Evolutionary conservation across 805 yeast genomes (phyloP).

Genomic region (Ogataea pignaliae): DNA sequence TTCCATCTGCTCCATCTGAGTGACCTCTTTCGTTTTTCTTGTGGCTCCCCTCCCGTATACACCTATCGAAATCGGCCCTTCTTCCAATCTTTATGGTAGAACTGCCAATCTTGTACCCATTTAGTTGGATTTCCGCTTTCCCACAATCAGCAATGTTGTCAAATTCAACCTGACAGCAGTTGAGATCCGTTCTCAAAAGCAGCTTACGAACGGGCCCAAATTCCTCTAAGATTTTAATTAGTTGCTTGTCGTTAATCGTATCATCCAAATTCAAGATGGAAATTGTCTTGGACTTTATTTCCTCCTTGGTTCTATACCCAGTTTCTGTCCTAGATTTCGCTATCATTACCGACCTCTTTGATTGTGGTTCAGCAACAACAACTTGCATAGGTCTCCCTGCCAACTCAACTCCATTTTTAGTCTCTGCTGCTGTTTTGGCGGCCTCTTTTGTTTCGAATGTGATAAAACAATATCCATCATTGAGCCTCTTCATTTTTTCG

Average conservation of each 20-base stretch:
- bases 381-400: slow-evolving; percentile 48
- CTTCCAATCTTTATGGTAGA: slow-evolving; percentile 27
- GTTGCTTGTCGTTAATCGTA: slow-evolving; percentile 34
- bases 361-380: slow-evolving; percentile 35
- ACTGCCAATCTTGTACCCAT: slow-evolving; percentile 36
- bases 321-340: no score
- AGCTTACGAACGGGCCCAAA: slow-evolving; percentile 38
- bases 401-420: slow-evolving; percentile 36
- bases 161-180: slow-evolving; percentile 50
- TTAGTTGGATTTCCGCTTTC: slow-evolving; percentile 39
- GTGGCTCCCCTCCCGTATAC: no score
- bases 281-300: slow-evolving; percentile 15
- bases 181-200: slow-evolving; percentile 40
- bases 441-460: slow-evolving; percentile 38
- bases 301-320: neutral
- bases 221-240: slow-evolving; percentile 27
- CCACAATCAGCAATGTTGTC: slow-evolving; percentile 44
- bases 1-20: neutral
- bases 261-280: slow-evolving; percentile 29
- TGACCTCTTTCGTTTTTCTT: neutral
- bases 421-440: slow-evolving; percentile 42
- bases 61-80: slow-evolving; percentile 27
- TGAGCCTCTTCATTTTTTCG: slow-evolving; percentile 30
- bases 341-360: slow-evolving; percentile 3
- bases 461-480: slow-evolving; percentile 68